phyloP scores from a whole-genome alignment of 371 early-diverging fungal species.

The Mucor circinelloides region DNA sequence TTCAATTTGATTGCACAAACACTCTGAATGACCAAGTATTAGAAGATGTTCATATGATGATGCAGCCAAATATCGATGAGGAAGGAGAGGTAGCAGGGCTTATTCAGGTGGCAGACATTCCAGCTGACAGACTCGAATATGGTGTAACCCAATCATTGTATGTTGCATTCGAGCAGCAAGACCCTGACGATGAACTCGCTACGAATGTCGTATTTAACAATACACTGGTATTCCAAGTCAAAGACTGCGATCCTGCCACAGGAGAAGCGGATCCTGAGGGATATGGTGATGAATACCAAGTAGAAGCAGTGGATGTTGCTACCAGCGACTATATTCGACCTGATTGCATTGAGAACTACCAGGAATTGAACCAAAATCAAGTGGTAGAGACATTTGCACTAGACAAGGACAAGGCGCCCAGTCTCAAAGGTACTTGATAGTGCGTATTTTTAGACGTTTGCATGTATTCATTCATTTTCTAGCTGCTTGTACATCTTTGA shows the following conservation, averaged over 20 bases:
- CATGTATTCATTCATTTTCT: slow-evolving; percentile 1
- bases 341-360: slow-evolving; percentile 55
- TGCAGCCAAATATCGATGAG: slow-evolving; percentile 78
- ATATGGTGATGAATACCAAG: slow-evolving; percentile 92
- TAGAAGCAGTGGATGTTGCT: slow-evolving; percentile 85
- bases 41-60: slow-evolving; percentile 87
- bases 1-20: slow-evolving; percentile 95
- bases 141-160: slow-evolving; percentile 81
- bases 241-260: slow-evolving; percentile 93
- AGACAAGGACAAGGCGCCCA: slow-evolving; percentile 63
- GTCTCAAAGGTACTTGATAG: slow-evolving; percentile 53
- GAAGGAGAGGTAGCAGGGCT: slow-evolving; percentile 65
- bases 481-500: slow-evolving; percentile 68
- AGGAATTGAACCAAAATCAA: slow-evolving; percentile 76
- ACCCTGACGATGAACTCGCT: slow-evolving; percentile 58
- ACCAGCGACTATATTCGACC: slow-evolving; percentile 91
- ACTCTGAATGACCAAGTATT: slow-evolving; percentile 90
- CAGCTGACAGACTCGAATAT: slow-evolving; percentile 73
- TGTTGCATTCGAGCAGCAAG: slow-evolving; percentile 72
- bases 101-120: slow-evolving; percentile 60
- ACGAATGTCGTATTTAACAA: slow-evolving; percentile 75
- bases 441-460: not conserved
- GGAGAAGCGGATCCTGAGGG: slow-evolving; percentile 91
- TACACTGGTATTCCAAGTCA: slow-evolving; percentile 85
- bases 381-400: slow-evolving; percentile 86